Evolutionary conservation across 108 stramenopile genomes (phyloP), one percentile per base, ranked within the genome.

Genomic region (Stephanodiscus minutulus): DNA sequence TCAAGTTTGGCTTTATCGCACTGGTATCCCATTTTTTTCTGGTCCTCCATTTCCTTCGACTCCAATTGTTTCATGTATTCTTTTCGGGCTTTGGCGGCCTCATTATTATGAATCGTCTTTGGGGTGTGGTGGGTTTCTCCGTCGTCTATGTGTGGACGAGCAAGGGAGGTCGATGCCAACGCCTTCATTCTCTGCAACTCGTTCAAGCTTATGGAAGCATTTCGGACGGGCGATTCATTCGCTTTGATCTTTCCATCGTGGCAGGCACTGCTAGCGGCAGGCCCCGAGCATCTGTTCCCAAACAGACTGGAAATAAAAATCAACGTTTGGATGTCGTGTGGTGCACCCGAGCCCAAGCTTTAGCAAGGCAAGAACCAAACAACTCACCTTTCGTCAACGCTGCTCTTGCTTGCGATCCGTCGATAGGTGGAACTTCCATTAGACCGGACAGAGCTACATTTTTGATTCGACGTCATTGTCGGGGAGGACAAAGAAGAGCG

Each of bases 1-100:
- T 84, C 84, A 12, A 86, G 72, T 56, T 66, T 79, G 22, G 63
- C 72, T 54, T 70, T 50, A n/a, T 76, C 77, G 70, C 62, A 68
- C 80, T 87, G 69, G 66, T 65, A 74, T 44, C 79, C 33, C 47
- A 36, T 54, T 33, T 56, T 55, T 41, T 88, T 74, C 68, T 87
- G 87, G 22, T 61, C 52, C 43, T 87, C 86, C 12, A 68, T 63
- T 59, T 74, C 88, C 57, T 83, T 63, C 50, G 73, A 73, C 72
- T 88, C 91, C 67, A 91, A 70, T 24, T 72, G 72, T 25, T 81
- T 73, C 91, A 91, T 91, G 21, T 80, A 64, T 20, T 73, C 82
- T 60, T 89, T 91, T 22, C 91, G 84, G 28, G 81, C 87, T 21
- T 52, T 46, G 39, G 59, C 61, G 21, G 43, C 61, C 18, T 82